Percentiles rank a stretch among this genome's conserved stretches.
phyloP scores from a whole-genome alignment of 768 basidiomycete species.

The Leccinum uliginosum region DNA sequence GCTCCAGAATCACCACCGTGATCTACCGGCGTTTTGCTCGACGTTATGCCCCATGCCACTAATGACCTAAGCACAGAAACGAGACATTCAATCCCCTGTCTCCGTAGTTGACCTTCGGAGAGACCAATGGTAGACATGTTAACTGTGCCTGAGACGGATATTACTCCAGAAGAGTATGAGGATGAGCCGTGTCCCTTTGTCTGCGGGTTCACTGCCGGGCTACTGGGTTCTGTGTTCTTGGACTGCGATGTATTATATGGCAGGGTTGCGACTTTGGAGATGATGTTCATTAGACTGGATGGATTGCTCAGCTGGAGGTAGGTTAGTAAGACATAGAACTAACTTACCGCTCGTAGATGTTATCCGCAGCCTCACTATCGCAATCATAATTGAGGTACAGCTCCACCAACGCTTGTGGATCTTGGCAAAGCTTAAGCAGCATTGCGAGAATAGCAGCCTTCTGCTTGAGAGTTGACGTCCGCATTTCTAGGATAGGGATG shows the following conservation, averaged over 20 bases:
- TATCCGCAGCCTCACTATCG: conserved; percentile 89
- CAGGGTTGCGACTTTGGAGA: conserved; percentile 82
- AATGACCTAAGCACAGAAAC: conserved; percentile 85
- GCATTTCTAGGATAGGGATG: conserved; percentile 97
- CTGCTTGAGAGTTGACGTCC: conserved; percentile 91
- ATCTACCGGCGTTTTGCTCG: conserved; percentile 33
- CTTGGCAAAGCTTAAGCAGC: conserved; percentile 84
- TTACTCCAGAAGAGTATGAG: conserved; percentile 59
- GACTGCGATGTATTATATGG: conserved; percentile 45
- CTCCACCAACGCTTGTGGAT: conserved; percentile 96
- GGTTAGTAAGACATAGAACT: not conserved
- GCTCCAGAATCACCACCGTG: conserved; percentile 36
- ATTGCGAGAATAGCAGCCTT: conserved; percentile 90
- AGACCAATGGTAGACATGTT: conserved; percentile 65
- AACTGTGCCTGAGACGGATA: conserved; percentile 61
- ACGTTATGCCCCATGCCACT: conserved; percentile 80
- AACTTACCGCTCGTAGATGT: conserved; percentile 91
- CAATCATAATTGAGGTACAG: conserved; percentile 99
- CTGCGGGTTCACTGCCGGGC: conserved; percentile 54
- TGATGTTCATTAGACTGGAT: conserved; percentile 83
- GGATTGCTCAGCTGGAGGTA: conserved; percentile 4
- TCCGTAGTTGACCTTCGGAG: conserved; percentile 78
- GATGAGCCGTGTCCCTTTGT: conserved; percentile 32
- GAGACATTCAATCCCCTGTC: conserved; percentile 94
- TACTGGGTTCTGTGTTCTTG: conserved; percentile 53